phyloP scores from a whole-genome alignment of 257 asterid species.

The Jaltomata sinuosa region DNA sequence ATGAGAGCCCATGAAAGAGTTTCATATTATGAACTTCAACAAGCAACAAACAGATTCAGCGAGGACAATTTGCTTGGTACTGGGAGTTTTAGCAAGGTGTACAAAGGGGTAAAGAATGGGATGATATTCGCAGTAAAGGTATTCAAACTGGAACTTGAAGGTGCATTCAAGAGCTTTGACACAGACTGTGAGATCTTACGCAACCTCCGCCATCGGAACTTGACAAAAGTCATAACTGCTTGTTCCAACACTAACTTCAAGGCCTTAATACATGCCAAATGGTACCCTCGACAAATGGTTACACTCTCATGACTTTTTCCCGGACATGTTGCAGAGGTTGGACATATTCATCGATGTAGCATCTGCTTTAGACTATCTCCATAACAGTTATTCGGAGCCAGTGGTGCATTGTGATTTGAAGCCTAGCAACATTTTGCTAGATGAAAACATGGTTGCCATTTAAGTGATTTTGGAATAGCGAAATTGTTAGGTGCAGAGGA shows the following conservation, averaged over 20 bases:
- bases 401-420: conserved; percentile 28
- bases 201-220: neutral
- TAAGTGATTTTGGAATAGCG: conserved; percentile 23
- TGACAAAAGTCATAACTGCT: neutral
- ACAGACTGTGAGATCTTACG: neutral
- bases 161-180: conserved; percentile 6
- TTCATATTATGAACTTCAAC: conserved; percentile 1
- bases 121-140: conserved; percentile 10
- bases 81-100: conserved; percentile 15
- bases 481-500: conserved; percentile 15
- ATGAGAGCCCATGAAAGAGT: neutral
- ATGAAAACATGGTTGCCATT: conserved; percentile 12
- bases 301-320: neutral
- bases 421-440: conserved; percentile 24
- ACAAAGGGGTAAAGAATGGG: conserved; percentile 1
- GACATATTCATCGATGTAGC: neutral
- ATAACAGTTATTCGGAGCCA: conserved; percentile 6
- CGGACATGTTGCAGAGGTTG: neutral
- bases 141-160: conserved; percentile 11
- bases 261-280: neutral
- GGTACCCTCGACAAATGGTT: neutral
- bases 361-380: conserved; percentile 6
- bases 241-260: neutral
- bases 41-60: neutral
- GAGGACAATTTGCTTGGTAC: conserved; percentile 5